Evolutionary conservation across 2,329 filamentous ascomycete genomes (phyloP).

Genomic region (Aquanectria penicillioides): DNA sequence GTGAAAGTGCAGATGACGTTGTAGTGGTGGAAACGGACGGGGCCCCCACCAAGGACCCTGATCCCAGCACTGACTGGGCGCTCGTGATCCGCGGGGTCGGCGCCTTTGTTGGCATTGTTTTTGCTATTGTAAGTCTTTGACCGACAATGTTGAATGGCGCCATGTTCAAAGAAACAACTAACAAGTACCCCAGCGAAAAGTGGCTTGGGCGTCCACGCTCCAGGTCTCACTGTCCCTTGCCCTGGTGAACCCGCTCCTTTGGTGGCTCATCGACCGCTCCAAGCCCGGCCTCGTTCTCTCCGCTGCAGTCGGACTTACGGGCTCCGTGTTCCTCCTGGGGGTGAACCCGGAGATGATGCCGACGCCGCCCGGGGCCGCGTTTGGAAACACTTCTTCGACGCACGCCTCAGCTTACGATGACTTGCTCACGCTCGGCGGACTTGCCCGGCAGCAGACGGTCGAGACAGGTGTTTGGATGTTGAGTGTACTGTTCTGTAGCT

Average conservation of each 20-base stretch:
- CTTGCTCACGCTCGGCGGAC: constrained; percentile 55
- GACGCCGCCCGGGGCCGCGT: constrained; percentile 59
- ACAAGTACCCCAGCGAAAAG: constrained; percentile 71
- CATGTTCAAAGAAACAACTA: constrained; percentile 17
- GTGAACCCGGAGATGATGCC: constrained; percentile 84
- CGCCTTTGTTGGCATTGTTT: constrained; percentile 70
- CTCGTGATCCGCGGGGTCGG: constrained; percentile 66
- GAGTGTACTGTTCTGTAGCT: constrained; percentile 93
- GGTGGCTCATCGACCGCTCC: constrained; percentile 95
- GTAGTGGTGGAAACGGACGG: constrained; percentile 42
- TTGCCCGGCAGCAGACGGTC: constrained; percentile 70
- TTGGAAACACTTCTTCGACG: constrained; percentile 33
- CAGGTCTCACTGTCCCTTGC: constrained; percentile 91
- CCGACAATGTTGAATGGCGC: not conserved
- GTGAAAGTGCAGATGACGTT: constrained; percentile 46
- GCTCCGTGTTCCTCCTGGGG: constrained; percentile 78
- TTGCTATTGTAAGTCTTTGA: constrained; percentile 75
- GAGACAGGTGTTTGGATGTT: constrained; percentile 88
- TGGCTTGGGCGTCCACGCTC: constrained; percentile 94
- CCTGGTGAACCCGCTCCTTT: constrained; percentile 90
- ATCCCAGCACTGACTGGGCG: constrained; percentile 76
- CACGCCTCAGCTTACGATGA: constrained; percentile 22
- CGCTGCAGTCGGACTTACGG: constrained; percentile 75
- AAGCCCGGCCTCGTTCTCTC: constrained; percentile 85
- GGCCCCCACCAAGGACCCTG: constrained; percentile 42